Evolutionary conservation across 2,329 filamentous ascomycete genomes (phyloP), one percentile per base, ranked within the genome.

Genomic region (Microsporum ferrugineum): DNA sequence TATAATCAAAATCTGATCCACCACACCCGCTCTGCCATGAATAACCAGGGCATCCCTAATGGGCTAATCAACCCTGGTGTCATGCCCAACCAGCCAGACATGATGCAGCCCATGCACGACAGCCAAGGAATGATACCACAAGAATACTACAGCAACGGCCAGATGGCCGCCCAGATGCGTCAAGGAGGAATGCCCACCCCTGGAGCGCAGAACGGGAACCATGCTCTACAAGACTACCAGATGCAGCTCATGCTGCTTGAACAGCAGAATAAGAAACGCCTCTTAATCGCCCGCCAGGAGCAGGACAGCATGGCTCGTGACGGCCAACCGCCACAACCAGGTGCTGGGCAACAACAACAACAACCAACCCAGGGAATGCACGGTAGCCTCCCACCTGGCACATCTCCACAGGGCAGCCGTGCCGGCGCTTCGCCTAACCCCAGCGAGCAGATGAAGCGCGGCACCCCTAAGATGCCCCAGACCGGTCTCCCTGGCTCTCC

Each of bases 1-100:
- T 96, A 96, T 81, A 85, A 88, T 72, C 85, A 89, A 76, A 88
- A 86, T 75, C 82, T 96, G 72, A 85, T 91, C 75, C 88, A 92
- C 75, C 88, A 91, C 71, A 71, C 72, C 73, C 87, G 87, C 75
- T 77, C 87, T 89, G 80, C 80, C 75, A 87, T 94, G 82, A 87
- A 87, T 72, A 87, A 86, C 74, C 88, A 89, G 79, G 84, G 84
- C 73, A 87, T 91, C 82, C 85, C 85, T 67, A 89, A 85, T 87
- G 79, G 82, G 74, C 81, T 84, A 76, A 79, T 80, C 75, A 84
- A 80, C 76, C 83, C 69, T 64, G 86, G 84, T 66, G 73, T 77
- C 59, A 88, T 90, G 69, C 85, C 85, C 66, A 83, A 82, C 63
- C 89, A 94, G 77, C 87, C 86, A 66, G 94, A 91, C 49, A 88